These are phyloP conservation scores for Carnegiea gigantea DNA, from an alignment of 179 eudicot genomes.

Conservation along the genomic window DNA sequence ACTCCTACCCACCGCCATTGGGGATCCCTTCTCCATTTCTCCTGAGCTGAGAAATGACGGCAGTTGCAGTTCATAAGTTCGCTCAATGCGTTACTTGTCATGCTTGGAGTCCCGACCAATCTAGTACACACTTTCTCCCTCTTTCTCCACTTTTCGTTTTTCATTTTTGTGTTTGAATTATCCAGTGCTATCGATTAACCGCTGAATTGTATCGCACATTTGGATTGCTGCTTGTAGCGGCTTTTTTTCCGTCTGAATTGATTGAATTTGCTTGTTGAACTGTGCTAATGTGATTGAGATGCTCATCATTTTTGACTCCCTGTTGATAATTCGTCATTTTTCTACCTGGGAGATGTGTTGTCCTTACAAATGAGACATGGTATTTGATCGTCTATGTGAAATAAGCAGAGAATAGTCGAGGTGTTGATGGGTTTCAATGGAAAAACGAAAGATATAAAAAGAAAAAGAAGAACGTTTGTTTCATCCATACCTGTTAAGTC, in stretches of 20 bases:
- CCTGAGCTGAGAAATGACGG: conserved; percentile 44
- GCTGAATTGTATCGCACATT: neutral
- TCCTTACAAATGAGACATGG: neutral
- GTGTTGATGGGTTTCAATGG: conserved; percentile 3
- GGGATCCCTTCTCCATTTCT: conserved; percentile 16
- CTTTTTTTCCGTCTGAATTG: neutral
- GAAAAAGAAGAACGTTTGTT: neutral
- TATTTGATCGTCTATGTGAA: neutral
- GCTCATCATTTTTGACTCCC: neutral
- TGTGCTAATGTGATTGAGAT: neutral
- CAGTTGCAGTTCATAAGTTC: conserved; percentile 68
- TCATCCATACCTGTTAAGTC: neutral
- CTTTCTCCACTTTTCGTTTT: neutral
- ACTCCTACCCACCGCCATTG: neutral
- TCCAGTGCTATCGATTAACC: neutral
- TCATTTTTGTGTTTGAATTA: neutral
- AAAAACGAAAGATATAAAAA: neutral
- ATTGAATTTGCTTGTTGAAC: neutral
- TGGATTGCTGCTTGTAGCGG: neutral
- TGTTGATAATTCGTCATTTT: neutral
- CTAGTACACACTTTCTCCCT: conserved; percentile 46
- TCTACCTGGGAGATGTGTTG: neutral
- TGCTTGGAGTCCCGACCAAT: conserved; percentile 92
- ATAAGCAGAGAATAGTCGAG: neutral
- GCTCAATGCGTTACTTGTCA: conserved; percentile 89